Base-by-base conservation (phyloP, 352 stramenopile genomes). In the Phytophthora ramorum region DNA sequence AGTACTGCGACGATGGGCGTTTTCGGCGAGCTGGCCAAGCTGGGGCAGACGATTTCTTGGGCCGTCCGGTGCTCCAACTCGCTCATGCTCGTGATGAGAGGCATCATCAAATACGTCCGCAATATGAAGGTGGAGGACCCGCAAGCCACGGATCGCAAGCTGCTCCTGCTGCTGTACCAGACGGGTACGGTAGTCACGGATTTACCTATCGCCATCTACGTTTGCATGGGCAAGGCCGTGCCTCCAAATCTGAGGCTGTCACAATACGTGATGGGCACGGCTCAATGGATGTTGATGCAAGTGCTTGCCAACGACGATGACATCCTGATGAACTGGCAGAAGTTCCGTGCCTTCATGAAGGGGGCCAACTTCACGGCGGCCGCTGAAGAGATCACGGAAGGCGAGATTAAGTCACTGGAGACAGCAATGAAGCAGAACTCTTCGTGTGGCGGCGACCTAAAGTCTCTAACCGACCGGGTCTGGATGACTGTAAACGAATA, bases 1-100 rank as follows among this genome's bases (percentile, higher is more conserved):
- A 75, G 71, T 52, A 69, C 50, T 9, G 74, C 77, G 3, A 81
- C 76, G 0, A 65, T 68, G 8, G 76, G 79, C 16, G 57, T 84
- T 1, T 79, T 87, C 40, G 71, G 71, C 2, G 46, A 79, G 46
- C 30, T 88, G 38, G 40, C 52, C 7, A 68, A 75, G 10, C 38
- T 75, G 38, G 67, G 67, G 5, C 50, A 67, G 62, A 67, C 38
- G 12, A 57, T 71, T 40, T 66, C 67, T 6, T 63, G 67, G 50
- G 67, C 67, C 16, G 55, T 70, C 12, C 48, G 50, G 26, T 71
- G 67, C 48, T 63, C 55, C 9, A 71, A 68, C 44, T 61, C 62
- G n/a, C 40, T 75, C 55, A 58, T 75, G 50, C 44, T 66, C 5
- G 61, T 75, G 44, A 60, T 66, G 50, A 41, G 67, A 50, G 67